A percentile compares a stretch with the other conserved stretches of the same genome.
These are phyloP conservation scores for Bruguiera gymnorhiza DNA, from an alignment of 345 rosid species.

Conservation along the genomic window DNA sequence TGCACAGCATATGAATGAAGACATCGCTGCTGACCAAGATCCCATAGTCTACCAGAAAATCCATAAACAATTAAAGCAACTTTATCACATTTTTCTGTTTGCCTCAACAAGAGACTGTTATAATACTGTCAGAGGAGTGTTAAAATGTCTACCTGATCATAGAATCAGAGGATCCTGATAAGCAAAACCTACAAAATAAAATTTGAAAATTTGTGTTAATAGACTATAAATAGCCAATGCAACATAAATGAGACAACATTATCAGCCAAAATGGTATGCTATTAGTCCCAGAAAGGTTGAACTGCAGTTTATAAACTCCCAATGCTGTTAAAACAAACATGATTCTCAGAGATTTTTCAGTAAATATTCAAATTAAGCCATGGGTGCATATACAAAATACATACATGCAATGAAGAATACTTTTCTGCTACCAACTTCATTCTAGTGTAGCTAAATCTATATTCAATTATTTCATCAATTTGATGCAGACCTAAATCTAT, in stretches of 20 bases:
- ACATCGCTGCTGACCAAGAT: conserved; percentile 99
- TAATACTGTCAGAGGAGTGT: neutral
- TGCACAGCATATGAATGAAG: conserved; percentile 99
- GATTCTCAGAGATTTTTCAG: neutral
- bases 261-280: neutral
- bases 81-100: neutral
- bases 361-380: neutral
- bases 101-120: neutral
- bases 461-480: no score
- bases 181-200: conserved; percentile 69
- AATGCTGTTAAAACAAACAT: neutral
- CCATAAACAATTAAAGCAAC: conserved; percentile 19
- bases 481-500: no score
- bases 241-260: neutral
- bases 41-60: conserved; percentile 74
- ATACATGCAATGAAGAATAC: no score
- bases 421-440: neutral
- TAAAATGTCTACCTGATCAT: conserved; percentile 77
- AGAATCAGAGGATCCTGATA: conserved; percentile 98
- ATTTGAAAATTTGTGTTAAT: conserved; percentile 9
- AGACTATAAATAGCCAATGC: neutral
- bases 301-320: neutral
- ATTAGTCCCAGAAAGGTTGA: neutral
- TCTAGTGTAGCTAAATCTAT: neutral
- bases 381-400: no score